A percentile compares a stretch with the other conserved stretches of the same genome.
phyloP scores from a whole-genome alignment of 768 basidiomycete genomes.

The Tulasnella sp. region DNA sequence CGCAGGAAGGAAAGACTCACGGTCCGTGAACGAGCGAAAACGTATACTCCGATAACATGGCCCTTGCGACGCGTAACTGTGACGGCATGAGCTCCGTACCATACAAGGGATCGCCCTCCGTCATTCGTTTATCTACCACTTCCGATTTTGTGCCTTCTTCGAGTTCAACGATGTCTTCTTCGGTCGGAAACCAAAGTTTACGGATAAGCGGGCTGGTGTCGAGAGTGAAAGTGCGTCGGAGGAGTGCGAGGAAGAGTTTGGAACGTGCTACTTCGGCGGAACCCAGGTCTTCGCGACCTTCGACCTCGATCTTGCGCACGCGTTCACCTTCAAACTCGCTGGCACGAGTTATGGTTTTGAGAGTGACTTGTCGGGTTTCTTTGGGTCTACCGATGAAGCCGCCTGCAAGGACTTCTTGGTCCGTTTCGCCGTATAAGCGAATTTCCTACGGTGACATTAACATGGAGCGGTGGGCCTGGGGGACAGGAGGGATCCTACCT shows the following conservation, averaged over 20 bases:
- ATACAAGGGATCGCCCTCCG: neutral
- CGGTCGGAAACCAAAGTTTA: conserved; percentile 31
- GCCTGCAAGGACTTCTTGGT: neutral
- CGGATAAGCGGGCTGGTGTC: conserved; percentile 28
- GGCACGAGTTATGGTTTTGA: neutral
- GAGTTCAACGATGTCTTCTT: conserved; percentile 14
- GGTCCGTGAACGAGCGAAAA: conserved; percentile 19
- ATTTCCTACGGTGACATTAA: no score
- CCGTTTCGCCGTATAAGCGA: neutral
- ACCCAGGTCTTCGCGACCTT: conserved; percentile 33
- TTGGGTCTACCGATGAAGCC: conserved; percentile 29
- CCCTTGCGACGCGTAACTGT: conserved; percentile 28
- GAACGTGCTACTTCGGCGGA: conserved; percentile 32
- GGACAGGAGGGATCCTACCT: neutral
- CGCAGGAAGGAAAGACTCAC: neutral
- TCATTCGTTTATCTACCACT: neutral
- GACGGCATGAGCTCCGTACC: conserved; percentile 28
- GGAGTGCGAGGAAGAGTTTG: conserved; percentile 29
- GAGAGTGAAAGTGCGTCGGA: conserved; percentile 28
- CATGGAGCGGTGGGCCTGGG: neutral
- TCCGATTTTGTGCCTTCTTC: neutral
- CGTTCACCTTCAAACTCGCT: conserved; percentile 18
- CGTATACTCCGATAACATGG: conserved; percentile 26
- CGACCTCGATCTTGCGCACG: conserved; percentile 28
- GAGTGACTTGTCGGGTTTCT: conserved; percentile 20